These are phyloP conservation scores for Amyloporia xantha DNA, from an alignment of 768 basidiomycete species.

Conservation along the genomic window DNA sequence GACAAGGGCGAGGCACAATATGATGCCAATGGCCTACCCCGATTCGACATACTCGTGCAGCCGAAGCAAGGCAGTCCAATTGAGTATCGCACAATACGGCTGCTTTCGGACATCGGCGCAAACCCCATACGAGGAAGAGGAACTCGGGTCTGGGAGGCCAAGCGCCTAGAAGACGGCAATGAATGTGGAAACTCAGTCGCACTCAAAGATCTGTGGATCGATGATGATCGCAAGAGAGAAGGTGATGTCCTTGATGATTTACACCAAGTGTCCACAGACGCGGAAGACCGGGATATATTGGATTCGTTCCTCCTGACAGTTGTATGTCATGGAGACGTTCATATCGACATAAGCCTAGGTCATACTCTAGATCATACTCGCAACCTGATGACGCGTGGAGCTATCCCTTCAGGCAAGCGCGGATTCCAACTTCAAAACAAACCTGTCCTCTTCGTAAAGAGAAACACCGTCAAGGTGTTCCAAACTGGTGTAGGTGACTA, in stretches of 20 bases:
- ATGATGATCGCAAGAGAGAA: background rate
- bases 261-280: background rate
- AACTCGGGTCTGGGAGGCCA: slow-evolving; percentile 7
- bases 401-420: background rate
- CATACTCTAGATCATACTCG: background rate
- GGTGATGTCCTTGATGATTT: background rate
- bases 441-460: background rate
- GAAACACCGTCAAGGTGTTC: background rate
- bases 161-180: background rate
- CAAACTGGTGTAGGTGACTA: background rate
- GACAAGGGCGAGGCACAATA: background rate
- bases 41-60: background rate
- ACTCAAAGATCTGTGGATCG: background rate
- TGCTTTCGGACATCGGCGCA: slow-evolving; percentile 1
- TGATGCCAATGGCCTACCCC: background rate
- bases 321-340: background rate
- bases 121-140: background rate
- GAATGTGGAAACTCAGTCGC: background rate
- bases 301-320: background rate
- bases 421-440: background rate
- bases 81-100: background rate
- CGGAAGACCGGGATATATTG: background rate
- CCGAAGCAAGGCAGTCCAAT: background rate
- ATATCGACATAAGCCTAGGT: background rate
- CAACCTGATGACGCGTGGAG: background rate